phyloP scores from a whole-genome alignment of 164 flowering plant genomes.

The Vitis rotundifolia region DNA sequence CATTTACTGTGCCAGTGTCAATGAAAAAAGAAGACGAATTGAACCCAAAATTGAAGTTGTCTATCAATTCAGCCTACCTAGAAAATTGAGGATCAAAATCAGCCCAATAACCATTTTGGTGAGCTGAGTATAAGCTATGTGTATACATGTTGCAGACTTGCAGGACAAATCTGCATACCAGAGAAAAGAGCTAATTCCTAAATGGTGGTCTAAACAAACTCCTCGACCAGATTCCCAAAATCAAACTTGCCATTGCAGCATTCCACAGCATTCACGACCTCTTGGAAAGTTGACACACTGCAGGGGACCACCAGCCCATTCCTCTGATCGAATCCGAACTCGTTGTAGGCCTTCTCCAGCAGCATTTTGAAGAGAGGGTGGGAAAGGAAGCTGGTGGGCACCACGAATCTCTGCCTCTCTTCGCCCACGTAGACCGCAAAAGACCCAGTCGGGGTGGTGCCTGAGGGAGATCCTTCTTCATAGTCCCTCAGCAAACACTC shows the following conservation, averaged over 20 bases:
- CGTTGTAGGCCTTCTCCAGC: constrained; percentile 73
- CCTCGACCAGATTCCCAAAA: constrained; percentile 64
- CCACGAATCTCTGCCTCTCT: constrained; percentile 61
- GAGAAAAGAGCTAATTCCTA: neutral
- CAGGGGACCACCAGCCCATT: constrained; percentile 75
- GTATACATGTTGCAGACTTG: no score
- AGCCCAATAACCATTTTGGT: no score
- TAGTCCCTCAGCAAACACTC: constrained; percentile 33
- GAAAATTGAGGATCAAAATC: no score
- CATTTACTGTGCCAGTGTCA: no score
- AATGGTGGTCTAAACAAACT: constrained; percentile 36
- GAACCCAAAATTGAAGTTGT: no score
- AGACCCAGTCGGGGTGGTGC: constrained; percentile 56
- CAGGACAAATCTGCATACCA: neutral
- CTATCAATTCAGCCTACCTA: no score
- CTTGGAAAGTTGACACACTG: constrained; percentile 65
- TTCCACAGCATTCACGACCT: constrained; percentile 65
- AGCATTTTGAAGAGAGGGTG: constrained; percentile 92
- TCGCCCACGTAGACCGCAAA: constrained; percentile 82
- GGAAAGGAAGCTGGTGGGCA: constrained; percentile 66
- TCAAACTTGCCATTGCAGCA: constrained; percentile 68
- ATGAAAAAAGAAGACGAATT: no score
- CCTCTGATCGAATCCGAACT: constrained; percentile 70
- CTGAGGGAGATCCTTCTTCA: constrained; percentile 16
- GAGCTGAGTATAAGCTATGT: no score